Percentiles rank a stretch among this genome's conserved stretches.
phyloP scores from a whole-genome alignment of 78 protist species.

The Monocercomonoides exilis region DNA sequence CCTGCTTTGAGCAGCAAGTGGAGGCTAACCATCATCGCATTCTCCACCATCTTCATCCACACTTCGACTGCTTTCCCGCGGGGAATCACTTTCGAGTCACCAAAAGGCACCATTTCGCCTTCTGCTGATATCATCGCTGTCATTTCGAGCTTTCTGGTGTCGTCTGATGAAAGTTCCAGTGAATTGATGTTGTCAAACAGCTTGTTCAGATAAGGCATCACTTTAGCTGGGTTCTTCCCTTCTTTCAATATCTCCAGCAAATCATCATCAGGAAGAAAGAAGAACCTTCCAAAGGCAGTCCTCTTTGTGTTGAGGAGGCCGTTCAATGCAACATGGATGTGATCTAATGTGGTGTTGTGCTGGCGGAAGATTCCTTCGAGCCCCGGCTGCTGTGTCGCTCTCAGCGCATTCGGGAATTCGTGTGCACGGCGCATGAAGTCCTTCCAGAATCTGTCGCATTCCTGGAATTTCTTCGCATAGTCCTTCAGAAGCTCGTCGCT shows the following conservation, averaged over 20 bases:
- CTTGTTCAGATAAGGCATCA: conserved; percentile 61
- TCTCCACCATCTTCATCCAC: conserved; percentile 56
- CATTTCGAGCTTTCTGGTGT: not conserved
- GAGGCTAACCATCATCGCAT: conserved; percentile 27
- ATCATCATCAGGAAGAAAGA: conserved; percentile 71
- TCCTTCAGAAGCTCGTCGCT: conserved; percentile 46
- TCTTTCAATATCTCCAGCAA: conserved; percentile 64
- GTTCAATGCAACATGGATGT: conserved; percentile 52
- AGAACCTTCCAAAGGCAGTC: conserved; percentile 55
- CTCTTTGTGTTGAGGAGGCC: conserved; percentile 63
- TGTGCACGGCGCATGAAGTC: conserved; percentile 12
- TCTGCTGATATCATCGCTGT: not conserved
- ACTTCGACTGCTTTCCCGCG: conserved; percentile 34
- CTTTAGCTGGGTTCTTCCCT: conserved; percentile 50
- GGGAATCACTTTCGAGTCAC: not conserved
- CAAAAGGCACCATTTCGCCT: not conserved
- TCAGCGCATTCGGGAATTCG: conserved; percentile 8
- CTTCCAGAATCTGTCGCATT: conserved; percentile 28
- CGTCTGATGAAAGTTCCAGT: not conserved
- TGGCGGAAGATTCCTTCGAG: not conserved
- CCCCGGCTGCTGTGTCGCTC: not conserved
- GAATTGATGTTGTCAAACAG: conserved; percentile 34
- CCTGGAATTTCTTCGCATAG: conserved; percentile 39
- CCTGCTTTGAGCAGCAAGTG: not conserved
- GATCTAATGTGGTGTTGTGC: conserved; percentile 34